Conservation (phyloP, 2,329 filamentous ascomycete genomes). For the Ceratocystis eucalypticola region DNA sequence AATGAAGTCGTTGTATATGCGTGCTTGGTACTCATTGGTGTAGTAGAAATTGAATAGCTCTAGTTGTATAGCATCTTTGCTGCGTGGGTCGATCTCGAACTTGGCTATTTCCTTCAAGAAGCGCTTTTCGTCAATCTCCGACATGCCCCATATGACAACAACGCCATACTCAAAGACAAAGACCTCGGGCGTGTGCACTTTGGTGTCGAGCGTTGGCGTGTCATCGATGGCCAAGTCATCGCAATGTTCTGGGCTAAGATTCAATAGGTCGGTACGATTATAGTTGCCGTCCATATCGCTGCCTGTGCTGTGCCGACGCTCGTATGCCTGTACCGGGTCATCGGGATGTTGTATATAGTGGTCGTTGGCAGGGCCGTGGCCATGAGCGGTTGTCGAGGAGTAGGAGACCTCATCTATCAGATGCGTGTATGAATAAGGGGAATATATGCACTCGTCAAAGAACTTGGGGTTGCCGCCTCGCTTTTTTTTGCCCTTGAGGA, state of each 20-base stretch:
- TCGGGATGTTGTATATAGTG: constrained; percentile 24
- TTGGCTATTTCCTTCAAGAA: constrained; percentile 90
- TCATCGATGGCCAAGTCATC: constrained; percentile 28
- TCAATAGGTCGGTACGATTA: constrained; percentile 13
- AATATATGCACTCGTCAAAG: constrained; percentile 96
- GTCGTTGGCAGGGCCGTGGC: constrained; percentile 21
- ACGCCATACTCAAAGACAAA: constrained; percentile 97
- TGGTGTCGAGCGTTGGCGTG: constrained; percentile 65
- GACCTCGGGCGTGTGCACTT: constrained; percentile 82
- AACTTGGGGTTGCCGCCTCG: constrained; percentile 75
- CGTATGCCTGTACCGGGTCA: constrained; percentile 34
- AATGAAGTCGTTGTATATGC: constrained; percentile 99
- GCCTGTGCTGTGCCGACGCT: constrained; percentile 64
- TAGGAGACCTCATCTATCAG: constrained; percentile 50
- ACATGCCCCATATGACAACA: constrained; percentile 98
- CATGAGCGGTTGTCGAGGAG: constrained; percentile 50
- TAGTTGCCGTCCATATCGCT: constrained; percentile 33
- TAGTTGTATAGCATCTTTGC: constrained; percentile 77
- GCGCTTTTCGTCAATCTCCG: constrained; percentile 69
- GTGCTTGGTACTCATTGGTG: constrained; percentile 89
- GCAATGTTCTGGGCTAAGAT: constrained; percentile 4
- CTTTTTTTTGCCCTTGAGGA: constrained; percentile 72
- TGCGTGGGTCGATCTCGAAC: constrained; percentile 84
- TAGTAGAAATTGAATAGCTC: constrained; percentile 99
- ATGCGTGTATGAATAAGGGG: constrained; percentile 70